Evolutionary conservation across 2,329 filamentous ascomycete genomes (phyloP).

Genomic region (Penicillium hordei): DNA sequence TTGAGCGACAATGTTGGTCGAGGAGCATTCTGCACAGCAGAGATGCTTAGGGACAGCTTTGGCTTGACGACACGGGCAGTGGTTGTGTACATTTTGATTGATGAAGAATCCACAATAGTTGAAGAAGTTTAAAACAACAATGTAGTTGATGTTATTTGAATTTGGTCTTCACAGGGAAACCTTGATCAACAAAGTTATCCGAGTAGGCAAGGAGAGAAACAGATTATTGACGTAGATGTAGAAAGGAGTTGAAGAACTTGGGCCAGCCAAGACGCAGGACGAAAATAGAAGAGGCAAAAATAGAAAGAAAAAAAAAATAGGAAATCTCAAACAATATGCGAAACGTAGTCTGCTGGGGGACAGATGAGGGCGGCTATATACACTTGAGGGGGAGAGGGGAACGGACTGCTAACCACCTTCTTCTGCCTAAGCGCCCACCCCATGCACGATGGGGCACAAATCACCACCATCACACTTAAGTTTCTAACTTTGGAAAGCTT

Average conservation of each 20-base stretch:
- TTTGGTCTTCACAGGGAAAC: constrained; percentile 14
- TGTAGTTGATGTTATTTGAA: constrained; percentile 1
- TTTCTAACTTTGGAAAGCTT: constrained; percentile 14
- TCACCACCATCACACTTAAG: constrained; percentile 25
- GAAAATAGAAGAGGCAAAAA: constrained; percentile 38
- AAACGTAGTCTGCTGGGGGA: constrained; percentile 9
- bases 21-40: constrained; percentile 36
- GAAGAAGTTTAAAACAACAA: constrained; percentile 5
- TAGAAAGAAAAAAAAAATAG: constrained; percentile 30
- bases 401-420: constrained; percentile 4
- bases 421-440: constrained; percentile 20
- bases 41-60: constrained; percentile 50
- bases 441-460: constrained; percentile 22
- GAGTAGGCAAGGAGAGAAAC: constrained; percentile 6
- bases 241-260: constrained; percentile 33
- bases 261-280: constrained; percentile 46
- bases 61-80: constrained; percentile 43
- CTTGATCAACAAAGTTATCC: constrained; percentile 40
- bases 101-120: constrained; percentile 1
- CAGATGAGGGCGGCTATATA: constrained; percentile 39
- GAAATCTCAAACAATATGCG: constrained; percentile 36
- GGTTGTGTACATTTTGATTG: constrained; percentile 42
- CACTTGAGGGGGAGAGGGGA: constrained; percentile 5
- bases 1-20: constrained; percentile 45
- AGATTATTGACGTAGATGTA: constrained; percentile 20